Evolutionary conservation across 2,329 filamentous ascomycete species (phyloP), one percentile per base, ranked within the genome.

Genomic region (Talaromyces amestolkiae): DNA sequence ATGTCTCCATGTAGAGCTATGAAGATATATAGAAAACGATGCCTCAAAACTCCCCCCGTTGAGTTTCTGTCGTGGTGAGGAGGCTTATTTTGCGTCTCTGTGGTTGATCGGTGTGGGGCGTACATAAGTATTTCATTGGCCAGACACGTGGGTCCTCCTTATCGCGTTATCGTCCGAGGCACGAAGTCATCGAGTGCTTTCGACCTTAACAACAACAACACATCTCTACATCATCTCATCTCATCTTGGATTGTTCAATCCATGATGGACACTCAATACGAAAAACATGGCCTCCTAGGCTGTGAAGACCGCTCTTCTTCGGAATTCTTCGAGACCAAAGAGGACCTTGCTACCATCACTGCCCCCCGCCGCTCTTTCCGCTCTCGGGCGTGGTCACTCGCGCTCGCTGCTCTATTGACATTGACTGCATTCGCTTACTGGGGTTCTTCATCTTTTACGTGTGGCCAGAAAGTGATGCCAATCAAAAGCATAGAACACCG

Each of bases 401-500:
- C 9, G 17, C 41, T 62, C 19, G 65, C 51, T 24, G 65, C 11
- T n/a, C 66, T 41, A 15, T 59, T 67, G 33, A 53, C 63, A 2
- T 9, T 65, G 17, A 51, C 56, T 27, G 51, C 62, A 13, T 47
- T 67, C 27, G 37, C 17, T n/a, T 49, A 49, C 6, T 65, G 61
- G 61, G 51, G 35, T 10, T 24, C 58, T 31, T 58, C 62, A 9
- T 61, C 65, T n/a, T 53, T 54, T 27, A 41, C 10, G 5, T 45
- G 51, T 62, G 64, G 39, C 22, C 56, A 60, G 35, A 54, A 37
- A 39, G 45, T 60, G 15, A 33, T 27, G 33, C 49, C 49, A 10
- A n/a, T 43, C 8, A 65, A 37, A 27, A 75, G 68, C 17, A 72
- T 79, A 27, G 72, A 78, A 45, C 69, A 78, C 11, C 68, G 82